These are phyloP conservation scores for Saccharomycopsis phalli DNA, from an alignment of 1,139 yeast species.

Conservation along the genomic window DNA sequence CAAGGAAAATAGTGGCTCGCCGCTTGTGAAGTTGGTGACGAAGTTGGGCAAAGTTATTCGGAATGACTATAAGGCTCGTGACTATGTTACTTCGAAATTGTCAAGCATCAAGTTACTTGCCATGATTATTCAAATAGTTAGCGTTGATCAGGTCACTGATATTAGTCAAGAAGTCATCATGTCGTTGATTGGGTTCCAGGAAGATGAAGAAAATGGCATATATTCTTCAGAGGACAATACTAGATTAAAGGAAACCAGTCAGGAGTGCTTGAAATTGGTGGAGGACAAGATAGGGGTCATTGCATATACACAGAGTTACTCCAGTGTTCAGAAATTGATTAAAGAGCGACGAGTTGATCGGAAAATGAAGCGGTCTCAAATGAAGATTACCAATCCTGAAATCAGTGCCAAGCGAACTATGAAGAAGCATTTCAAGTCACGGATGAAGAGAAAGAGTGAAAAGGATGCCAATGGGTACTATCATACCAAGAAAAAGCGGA, in stretches of 20 bases:
- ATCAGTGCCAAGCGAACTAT: slow-evolving; percentile 67
- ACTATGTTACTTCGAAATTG: slow-evolving; percentile 51
- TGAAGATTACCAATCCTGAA: slow-evolving; percentile 76
- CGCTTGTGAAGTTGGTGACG: slow-evolving; percentile 54
- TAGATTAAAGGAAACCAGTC: slow-evolving; percentile 51
- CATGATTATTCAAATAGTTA: slow-evolving; percentile 44
- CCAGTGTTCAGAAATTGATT: slow-evolving; percentile 55
- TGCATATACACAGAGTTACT: slow-evolving; percentile 54
- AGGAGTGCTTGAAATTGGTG: slow-evolving; percentile 61
- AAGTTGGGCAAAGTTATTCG: slow-evolving; percentile 58
- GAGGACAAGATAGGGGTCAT: slow-evolving; percentile 68
- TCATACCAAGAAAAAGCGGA: slow-evolving; percentile 50
- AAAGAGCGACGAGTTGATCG: slow-evolving; percentile 64
- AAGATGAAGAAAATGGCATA: slow-evolving; percentile 34
- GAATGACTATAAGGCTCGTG: slow-evolving; percentile 48
- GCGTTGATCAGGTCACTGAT: slow-evolving; percentile 30
- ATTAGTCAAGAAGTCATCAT: slow-evolving; percentile 44
- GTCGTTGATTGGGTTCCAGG: slow-evolving; percentile 50
- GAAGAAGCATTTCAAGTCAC: slow-evolving; percentile 62
- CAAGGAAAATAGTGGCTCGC: slow-evolving; percentile 27
- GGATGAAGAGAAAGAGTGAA: slow-evolving; percentile 68
- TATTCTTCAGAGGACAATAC: slow-evolving; percentile 35
- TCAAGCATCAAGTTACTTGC: slow-evolving; percentile 56
- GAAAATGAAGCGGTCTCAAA: slow-evolving; percentile 63
- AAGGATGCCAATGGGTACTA: slow-evolving; percentile 75